Percentiles rank a stretch among this genome's conserved stretches.
Evolutionary conservation across 2,329 filamentous ascomycete genomes (phyloP).

Genomic region (Elsinoe ampelina): DNA sequence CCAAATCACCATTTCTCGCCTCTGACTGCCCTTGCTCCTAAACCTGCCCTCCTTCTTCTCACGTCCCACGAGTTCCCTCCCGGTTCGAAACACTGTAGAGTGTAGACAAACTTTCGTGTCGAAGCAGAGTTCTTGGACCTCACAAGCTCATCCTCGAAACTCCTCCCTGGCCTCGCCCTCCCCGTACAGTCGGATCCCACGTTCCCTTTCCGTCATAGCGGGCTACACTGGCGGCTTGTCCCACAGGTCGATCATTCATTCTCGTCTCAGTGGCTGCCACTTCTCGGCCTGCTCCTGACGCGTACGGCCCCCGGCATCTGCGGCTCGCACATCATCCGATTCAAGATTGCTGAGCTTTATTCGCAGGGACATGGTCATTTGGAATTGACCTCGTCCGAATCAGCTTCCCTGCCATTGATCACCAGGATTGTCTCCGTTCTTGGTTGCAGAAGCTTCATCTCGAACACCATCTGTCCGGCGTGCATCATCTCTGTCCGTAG

Average conservation of each 20-base stretch:
- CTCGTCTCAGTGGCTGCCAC: not conserved
- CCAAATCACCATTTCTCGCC: not conserved
- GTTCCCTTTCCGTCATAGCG: constrained; percentile 10
- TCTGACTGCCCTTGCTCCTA: not conserved
- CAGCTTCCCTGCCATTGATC: constrained; percentile 4
- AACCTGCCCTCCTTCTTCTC: not conserved
- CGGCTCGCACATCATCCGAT: constrained; percentile 9
- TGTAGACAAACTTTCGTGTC: not conserved
- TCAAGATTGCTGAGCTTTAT: constrained; percentile 7
- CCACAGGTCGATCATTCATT: constrained; percentile 7
- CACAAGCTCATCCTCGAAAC: not conserved
- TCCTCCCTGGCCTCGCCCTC: too few relatives aligned
- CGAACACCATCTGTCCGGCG: too few relatives aligned
- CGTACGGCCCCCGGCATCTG: constrained; percentile 8
- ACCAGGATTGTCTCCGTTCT: not conserved
- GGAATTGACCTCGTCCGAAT: not conserved
- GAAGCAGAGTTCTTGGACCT: not conserved
- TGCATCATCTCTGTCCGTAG: too few relatives aligned
- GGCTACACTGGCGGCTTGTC: constrained; percentile 6
- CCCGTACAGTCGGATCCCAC: not conserved
- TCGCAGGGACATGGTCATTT: not conserved
- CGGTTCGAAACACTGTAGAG: not conserved
- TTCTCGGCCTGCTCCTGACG: not conserved
- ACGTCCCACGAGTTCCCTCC: constrained; percentile 2
- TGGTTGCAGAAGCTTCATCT: too few relatives aligned